Conservation (phyloP, 345 rosid species). For the Arabis alpina region DNA sequence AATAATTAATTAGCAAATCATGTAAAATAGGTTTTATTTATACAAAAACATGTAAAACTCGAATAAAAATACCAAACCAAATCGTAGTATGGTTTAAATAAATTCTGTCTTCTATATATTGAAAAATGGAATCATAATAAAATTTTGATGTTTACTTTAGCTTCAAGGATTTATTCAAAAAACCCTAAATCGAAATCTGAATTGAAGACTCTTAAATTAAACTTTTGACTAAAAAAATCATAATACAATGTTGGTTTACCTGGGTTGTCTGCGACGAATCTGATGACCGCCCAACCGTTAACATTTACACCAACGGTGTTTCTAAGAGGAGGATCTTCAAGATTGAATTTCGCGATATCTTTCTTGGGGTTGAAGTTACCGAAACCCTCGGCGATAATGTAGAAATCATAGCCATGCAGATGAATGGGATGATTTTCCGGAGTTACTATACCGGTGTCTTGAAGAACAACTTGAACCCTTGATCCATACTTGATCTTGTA, state of each 20-base stretch:
- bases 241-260: constrained; percentile 47
- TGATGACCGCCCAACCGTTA: constrained; percentile 89
- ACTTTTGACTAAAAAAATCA: not conserved
- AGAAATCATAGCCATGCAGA: constrained; percentile 93
- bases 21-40: too few relatives aligned
- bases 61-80: not conserved
- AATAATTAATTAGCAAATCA: not conserved
- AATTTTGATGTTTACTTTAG: not conserved
- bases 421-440: constrained; percentile 96
- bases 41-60: too few relatives aligned
- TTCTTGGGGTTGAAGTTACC: constrained; percentile 81
- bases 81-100: not conserved
- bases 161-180: not conserved
- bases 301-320: constrained; percentile 77
- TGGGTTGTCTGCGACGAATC: constrained; percentile 96
- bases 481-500: constrained; percentile 79
- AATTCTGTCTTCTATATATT: not conserved
- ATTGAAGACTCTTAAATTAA: not conserved
- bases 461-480: constrained; percentile 80
- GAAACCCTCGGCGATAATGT: constrained; percentile 82
- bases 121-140: not conserved
- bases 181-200: not conserved
- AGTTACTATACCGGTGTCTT: constrained; percentile 81
- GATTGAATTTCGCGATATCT: constrained; percentile 72
- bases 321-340: constrained; percentile 85